Conservation (phyloP, 1,139 yeast species). For the Diutina rugosa region DNA sequence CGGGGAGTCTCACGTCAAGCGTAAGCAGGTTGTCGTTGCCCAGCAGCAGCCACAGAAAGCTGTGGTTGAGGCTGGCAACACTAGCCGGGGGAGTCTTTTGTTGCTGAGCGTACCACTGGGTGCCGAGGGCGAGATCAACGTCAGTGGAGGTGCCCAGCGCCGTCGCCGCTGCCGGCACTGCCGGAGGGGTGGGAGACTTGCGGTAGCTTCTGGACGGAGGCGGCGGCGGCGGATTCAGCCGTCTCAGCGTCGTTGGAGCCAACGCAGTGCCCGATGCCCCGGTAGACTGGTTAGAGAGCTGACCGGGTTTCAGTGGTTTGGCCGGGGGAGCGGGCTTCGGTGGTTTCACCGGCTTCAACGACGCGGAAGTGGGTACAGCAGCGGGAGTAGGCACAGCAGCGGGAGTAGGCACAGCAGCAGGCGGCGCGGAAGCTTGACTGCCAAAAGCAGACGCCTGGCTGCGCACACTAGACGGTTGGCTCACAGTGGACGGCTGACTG, state of each 20-base stretch:
- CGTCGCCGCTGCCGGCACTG: background rate
- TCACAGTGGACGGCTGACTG: background rate
- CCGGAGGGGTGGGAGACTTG: background rate
- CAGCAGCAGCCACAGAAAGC: background rate
- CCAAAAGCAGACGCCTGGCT: too few relatives aligned
- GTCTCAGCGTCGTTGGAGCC: background rate
- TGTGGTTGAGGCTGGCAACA: background rate
- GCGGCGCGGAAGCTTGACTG: background rate
- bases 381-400: background rate
- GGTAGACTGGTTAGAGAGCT: background rate
- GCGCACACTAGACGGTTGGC: background rate
- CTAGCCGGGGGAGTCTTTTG: background rate
- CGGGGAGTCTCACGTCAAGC: slow-evolving; percentile 31
- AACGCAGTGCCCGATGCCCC: background rate
- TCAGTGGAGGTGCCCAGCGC: background rate
- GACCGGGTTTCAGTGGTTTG: background rate
- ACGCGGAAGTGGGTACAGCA: background rate
- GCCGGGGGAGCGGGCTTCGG: background rate
- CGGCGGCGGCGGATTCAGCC: background rate
- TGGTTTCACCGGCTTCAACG: background rate
- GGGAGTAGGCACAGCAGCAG: background rate
- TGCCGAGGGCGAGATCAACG: background rate
- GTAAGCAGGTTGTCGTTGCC: background rate
- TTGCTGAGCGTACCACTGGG: background rate
- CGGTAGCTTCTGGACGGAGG: background rate